Evolutionary conservation across 2,329 filamentous ascomycete species (phyloP).

Genomic region (Colletotrichum eleusines): DNA sequence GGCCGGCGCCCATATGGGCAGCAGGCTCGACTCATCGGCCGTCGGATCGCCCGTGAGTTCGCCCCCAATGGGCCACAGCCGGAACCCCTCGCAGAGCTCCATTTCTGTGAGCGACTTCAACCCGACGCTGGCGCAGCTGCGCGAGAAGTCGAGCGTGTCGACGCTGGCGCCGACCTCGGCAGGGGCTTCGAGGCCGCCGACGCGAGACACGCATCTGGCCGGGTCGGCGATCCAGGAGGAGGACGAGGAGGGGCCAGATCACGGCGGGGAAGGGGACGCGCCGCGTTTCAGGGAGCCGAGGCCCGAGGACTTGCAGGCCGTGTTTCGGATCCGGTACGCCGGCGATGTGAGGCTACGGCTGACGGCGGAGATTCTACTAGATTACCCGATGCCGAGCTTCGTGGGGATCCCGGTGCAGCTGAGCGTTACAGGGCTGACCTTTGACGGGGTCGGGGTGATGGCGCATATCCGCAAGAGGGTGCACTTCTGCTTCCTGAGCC

Average conservation of each 20-base stretch:
- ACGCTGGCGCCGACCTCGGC: conserved; percentile 69
- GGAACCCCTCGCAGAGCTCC: conserved; percentile 61
- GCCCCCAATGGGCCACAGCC: conserved; percentile 51
- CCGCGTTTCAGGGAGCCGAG: conserved; percentile 76
- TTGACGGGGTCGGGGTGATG: conserved; percentile 93
- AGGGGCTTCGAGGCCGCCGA: conserved; percentile 67
- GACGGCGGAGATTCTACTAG: conserved; percentile 93
- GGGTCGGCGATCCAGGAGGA: conserved; percentile 54
- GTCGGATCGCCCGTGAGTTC: conserved; percentile 32
- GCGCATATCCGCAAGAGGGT: conserved; percentile 90
- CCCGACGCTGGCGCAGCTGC: conserved; percentile 49
- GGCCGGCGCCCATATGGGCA: conserved; percentile 70
- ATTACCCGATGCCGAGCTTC: conserved; percentile 99
- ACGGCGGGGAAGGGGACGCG: conserved; percentile 47
- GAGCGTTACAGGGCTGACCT: conserved; percentile 93
- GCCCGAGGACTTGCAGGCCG: conserved; percentile 90
- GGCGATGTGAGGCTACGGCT: conserved; percentile 89
- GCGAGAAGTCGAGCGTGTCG: conserved; percentile 73
- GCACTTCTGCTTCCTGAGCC: conserved; percentile 94
- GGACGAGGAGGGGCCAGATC: conserved; percentile 46
- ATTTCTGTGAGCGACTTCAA: conserved; percentile 59
- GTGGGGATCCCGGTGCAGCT: conserved; percentile 94
- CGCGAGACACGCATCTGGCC: conserved; percentile 60
- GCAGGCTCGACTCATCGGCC: conserved; percentile 43
- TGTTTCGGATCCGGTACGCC: conserved; percentile 89